These are phyloP conservation scores for Golovinomyces cichoracearum DNA, from an alignment of 2,329 filamentous ascomycete genomes.

Conservation along the genomic window DNA sequence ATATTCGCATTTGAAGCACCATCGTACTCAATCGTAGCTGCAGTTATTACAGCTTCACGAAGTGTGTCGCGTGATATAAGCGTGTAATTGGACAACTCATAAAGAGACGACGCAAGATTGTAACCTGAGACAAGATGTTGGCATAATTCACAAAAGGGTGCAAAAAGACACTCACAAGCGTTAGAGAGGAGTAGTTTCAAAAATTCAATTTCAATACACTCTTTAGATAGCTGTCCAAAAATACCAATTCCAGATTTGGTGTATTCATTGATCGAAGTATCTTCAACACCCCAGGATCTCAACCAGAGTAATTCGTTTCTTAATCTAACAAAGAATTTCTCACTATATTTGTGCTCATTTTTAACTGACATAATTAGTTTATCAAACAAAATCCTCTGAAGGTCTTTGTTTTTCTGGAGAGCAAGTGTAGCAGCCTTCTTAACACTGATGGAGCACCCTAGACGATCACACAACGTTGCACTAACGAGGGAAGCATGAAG, in stretches of 20 bases:
- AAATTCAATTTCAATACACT: constrained; percentile 43
- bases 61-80: constrained; percentile 26
- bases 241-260: constrained; percentile 20
- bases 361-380: constrained; percentile 21
- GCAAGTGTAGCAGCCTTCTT: constrained; percentile 34
- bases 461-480: constrained; percentile 27
- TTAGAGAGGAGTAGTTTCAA: constrained; percentile 39
- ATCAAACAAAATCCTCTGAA: constrained; percentile 33
- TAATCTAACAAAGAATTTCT: constrained; percentile 34
- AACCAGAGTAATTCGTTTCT: constrained; percentile 47
- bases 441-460: constrained; percentile 24
- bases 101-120: constrained; percentile 33
- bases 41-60: constrained; percentile 32
- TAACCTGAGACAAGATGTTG: constrained; percentile 23
- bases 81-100: constrained; percentile 24
- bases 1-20: constrained; percentile 61
- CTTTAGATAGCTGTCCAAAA: constrained; percentile 31
- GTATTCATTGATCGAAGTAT: constrained; percentile 16
- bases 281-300: constrained; percentile 38
- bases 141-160: constrained; percentile 1
- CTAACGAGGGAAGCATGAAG: constrained; percentile 37
- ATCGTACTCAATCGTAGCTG: constrained; percentile 48
- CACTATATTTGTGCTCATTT: constrained; percentile 26
- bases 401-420: constrained; percentile 33
- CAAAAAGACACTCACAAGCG: constrained; percentile 23